Percentiles rank a stretch among this genome's conserved stretches.
Conservation (phyloP, 495 filamentous ascomycete genomes). For the Podospora appendiculata region DNA sequence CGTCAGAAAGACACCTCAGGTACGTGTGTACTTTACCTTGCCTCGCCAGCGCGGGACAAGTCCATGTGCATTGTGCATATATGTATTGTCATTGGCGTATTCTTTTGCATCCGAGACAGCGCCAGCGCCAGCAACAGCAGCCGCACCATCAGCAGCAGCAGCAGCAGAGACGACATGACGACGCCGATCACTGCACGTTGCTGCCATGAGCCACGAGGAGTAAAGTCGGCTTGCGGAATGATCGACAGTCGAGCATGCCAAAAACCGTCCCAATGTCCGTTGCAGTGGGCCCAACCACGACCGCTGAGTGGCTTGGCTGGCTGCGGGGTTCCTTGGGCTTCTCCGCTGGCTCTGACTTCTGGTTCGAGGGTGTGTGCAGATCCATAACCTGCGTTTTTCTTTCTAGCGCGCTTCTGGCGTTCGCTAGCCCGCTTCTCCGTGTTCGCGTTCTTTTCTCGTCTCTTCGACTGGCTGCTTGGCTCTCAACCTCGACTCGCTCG, state of each 20-base stretch:
- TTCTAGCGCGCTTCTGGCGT: constrained; percentile 21
- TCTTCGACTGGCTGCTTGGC: background rate
- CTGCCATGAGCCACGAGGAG: background rate
- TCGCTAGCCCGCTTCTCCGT: background rate
- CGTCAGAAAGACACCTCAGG: too few species aligned
- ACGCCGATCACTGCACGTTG: background rate
- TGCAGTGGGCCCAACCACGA: constrained; percentile 3
- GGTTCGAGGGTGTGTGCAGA: background rate
- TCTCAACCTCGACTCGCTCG: background rate
- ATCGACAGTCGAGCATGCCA: background rate
- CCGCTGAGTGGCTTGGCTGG: background rate
- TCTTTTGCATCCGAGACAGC: background rate
- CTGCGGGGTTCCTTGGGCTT: constrained; percentile 1
- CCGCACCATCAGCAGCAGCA: background rate
- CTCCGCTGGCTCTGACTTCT: background rate
- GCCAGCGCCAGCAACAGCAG: background rate
- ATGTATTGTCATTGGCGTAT: background rate
- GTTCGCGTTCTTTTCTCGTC: background rate
- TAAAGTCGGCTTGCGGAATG: background rate
- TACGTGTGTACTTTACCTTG: too few species aligned
- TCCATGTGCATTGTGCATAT: background rate
- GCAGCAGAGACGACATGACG: background rate
- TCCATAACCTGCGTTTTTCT: background rate
- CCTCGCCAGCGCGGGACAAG: too few species aligned
- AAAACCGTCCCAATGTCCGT: constrained; percentile 11